These are phyloP conservation scores for Pseudonitzschia multiseries DNA, from an alignment of 108 stramenopile genomes.

Conservation along the genomic window DNA sequence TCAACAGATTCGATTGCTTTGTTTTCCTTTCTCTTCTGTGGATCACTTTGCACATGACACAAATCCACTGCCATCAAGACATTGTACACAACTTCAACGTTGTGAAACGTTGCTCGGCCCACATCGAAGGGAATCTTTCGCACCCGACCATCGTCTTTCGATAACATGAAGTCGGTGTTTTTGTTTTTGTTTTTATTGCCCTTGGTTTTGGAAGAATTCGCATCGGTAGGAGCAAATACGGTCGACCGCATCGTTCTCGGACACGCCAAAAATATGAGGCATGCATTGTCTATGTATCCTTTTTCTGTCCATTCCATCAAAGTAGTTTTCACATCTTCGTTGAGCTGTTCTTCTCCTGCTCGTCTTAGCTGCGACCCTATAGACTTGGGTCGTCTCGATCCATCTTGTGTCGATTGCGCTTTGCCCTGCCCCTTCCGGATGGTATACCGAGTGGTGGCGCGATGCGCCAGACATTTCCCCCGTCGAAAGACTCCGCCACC, in stretches of 20 bases:
- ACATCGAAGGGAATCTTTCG: constrained; percentile 79
- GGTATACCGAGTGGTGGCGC: constrained; percentile 72
- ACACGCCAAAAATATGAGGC: constrained; percentile 29
- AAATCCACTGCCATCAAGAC: constrained; percentile 46
- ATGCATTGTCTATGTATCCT: neutral
- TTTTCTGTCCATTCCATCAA: constrained; percentile 56
- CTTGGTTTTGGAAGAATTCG: neutral
- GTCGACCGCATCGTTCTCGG: constrained; percentile 52
- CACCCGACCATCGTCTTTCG: constrained; percentile 44
- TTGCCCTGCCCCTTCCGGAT: constrained; percentile 87
- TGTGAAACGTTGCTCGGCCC: constrained; percentile 68
- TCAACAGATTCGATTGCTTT: neutral
- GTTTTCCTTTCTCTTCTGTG: neutral
- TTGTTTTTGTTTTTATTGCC: constrained; percentile 1
- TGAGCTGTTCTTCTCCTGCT: constrained; percentile 69
- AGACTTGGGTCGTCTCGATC: constrained; percentile 66
- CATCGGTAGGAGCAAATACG: constrained; percentile 20
- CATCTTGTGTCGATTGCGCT: constrained; percentile 75
- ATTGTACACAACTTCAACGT: constrained; percentile 36
- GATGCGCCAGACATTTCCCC: constrained; percentile 61
- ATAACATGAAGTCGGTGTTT: constrained; percentile 1
- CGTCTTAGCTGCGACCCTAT: constrained; percentile 83
- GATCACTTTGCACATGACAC: constrained; percentile 4
- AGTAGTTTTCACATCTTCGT: constrained; percentile 57
- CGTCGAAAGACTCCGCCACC: constrained; percentile 57